Base-by-base conservation (phyloP, 2,329 filamentous ascomycete species). In the Ceratocystis diversiconidia region DNA sequence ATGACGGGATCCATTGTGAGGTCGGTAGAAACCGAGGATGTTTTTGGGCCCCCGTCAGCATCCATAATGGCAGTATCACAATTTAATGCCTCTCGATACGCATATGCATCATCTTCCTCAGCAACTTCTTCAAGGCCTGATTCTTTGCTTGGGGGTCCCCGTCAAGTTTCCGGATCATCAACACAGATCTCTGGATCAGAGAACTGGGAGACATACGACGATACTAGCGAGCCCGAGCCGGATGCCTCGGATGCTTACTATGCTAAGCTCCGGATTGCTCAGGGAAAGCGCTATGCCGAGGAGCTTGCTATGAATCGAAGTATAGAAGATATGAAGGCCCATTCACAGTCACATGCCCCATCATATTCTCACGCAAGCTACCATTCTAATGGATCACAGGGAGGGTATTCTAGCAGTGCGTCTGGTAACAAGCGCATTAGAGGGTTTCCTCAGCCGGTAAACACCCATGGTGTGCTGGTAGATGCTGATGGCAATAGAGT, bases 161-260 rank as follows among this genome's bases (percentile, higher is more conserved):
- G 90, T 61, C 89, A 92, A 70, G 85, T 87, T 17, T 77, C 75
- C 2, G 71, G 69, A 62, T 61, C 68, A 17, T 92, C 89, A n/a
- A 90, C 88, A 1, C 81, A 80, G 25, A 80, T 88, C 30, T 90
- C 89, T 4, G 90, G 89, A 28, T 95, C 90, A 2, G 92, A 97
- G 76, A 97, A 97, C 74, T 97, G 92, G 92, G 92, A 97, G 75
- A 96, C 92, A 8, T 97, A 94, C 71, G 92, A 94, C 70, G 90
- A 95, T 73, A 85, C 82, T 69, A 90, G 87, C 68, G 87, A 90
- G 71, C 84, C 86, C 0, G 88, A 90, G 71, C 80, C 81, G 28
- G 91, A 96, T 73, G 83, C 82, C 0, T 86, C 85, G 3, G 89
- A 94, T 68, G 81, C 84, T 8, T 95, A 95, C 74, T 90, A 90